These are phyloP conservation scores for Termitomyces heimii DNA, from an alignment of 768 basidiomycete species.

Conservation along the genomic window DNA sequence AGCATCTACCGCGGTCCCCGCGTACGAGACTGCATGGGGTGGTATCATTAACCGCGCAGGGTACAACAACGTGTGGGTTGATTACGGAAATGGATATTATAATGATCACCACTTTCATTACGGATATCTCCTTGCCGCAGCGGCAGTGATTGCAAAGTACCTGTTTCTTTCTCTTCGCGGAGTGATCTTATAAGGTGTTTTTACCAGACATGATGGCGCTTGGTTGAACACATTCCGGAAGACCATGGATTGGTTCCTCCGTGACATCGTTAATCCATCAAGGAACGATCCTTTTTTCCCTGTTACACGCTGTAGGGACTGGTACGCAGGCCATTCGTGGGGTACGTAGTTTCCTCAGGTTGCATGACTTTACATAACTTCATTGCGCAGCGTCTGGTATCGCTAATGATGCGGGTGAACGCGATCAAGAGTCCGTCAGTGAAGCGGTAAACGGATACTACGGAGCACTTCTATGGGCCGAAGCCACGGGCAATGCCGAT, in stretches of 20 bases:
- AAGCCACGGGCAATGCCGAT: constrained; percentile 23
- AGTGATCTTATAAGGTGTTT: neutral
- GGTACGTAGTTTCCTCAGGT: constrained; percentile 12
- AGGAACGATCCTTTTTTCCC: constrained; percentile 24
- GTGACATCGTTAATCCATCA: constrained; percentile 29
- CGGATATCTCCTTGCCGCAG: constrained; percentile 25
- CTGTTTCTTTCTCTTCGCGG: neutral
- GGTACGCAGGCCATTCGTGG: constrained; percentile 33
- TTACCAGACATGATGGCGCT: constrained; percentile 15
- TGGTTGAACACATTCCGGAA: constrained; percentile 22
- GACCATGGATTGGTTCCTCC: constrained; percentile 22
- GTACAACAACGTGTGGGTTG: constrained; percentile 21
- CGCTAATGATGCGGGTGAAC: constrained; percentile 25
- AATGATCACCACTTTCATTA: constrained; percentile 33
- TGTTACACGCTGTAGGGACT: constrained; percentile 24
- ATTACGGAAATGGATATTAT: constrained; percentile 30
- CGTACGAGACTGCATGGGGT: constrained; percentile 29
- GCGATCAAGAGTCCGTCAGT: constrained; percentile 27
- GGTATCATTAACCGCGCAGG: constrained; percentile 27
- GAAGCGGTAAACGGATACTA: constrained; percentile 31
- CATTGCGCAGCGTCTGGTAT: constrained; percentile 25
- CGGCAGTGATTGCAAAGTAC: constrained; percentile 26
- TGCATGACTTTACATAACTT: neutral
- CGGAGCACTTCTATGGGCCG: constrained; percentile 26
- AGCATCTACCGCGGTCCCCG: constrained; percentile 17